Evolutionary conservation across 2,329 filamentous ascomycete species (phyloP).

Genomic region (Hypoxylon sp.): DNA sequence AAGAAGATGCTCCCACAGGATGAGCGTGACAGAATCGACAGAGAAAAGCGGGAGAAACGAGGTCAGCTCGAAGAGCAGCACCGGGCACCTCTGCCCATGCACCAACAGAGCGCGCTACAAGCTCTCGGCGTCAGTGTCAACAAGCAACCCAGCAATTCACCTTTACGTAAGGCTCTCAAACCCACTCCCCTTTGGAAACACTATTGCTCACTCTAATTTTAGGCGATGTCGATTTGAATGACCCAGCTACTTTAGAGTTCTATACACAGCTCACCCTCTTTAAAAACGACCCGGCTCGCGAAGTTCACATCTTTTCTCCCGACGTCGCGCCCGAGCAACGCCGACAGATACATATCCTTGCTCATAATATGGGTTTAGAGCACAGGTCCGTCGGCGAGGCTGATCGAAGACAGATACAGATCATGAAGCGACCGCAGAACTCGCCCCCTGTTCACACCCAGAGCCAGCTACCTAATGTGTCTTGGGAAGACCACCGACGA

Average conservation of each 20-base stretch:
- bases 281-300: constrained; percentile 78
- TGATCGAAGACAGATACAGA: constrained; percentile 88
- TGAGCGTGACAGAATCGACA: constrained; percentile 93
- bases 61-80: constrained; percentile 98
- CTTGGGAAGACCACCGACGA: constrained; percentile 80
- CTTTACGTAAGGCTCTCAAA: constrained; percentile 54
- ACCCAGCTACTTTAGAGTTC: constrained; percentile 84
- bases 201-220: constrained; percentile 25
- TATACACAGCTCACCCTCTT: constrained; percentile 92
- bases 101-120: constrained; percentile 86
- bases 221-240: constrained; percentile 87
- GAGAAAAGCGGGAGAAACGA: constrained; percentile 94
- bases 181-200: background rate
- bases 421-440: constrained; percentile 74
- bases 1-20: constrained; percentile 99
- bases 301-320: constrained; percentile 84
- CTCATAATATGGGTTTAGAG: constrained; percentile 92
- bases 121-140: constrained; percentile 73
- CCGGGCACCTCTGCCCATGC: constrained; percentile 73
- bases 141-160: constrained; percentile 64
- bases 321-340: constrained; percentile 84
- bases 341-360: constrained; percentile 89
- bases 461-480: constrained; percentile 65
- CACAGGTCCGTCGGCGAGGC: constrained; percentile 90
- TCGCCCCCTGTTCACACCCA: constrained; percentile 64